Evolutionary conservation across 2,329 filamentous ascomycete species (phyloP), one percentile per base, ranked within the genome.

Genomic region (Calycina herbarum): DNA sequence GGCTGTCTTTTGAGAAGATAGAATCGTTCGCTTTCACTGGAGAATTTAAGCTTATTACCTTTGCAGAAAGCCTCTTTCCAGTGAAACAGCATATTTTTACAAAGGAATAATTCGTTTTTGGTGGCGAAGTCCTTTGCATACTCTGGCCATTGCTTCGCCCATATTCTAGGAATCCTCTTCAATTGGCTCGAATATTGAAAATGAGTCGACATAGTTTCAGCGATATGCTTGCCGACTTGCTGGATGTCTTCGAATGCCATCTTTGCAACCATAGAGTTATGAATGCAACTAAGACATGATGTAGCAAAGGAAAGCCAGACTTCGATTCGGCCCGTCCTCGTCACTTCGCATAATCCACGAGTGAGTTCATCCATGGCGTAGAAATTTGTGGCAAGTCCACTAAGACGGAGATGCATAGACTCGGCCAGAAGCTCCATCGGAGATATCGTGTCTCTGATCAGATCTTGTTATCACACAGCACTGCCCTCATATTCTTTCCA

Each of bases 301-400:
- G 62, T 3, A 64, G 64, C 68, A 45, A 70, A 70, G 3, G 64
- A n/a, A 20, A 70, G 62, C 68, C 64, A 69, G 6, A 68, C 27
- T 2, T 64, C 54, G 27, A 70, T 66, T 7, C 66, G 20, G 17
- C 63, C 63, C 15, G 64, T 64, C 5, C 59, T 5, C 10, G 3
- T 13, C 61, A 67, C 65, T 48, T 66, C n/a, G 1, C 11, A 13
- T 4, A 69, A 48, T 3, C 64, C 66, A 13, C 57, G 42, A 27
- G 58, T 69, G 7, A 69, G 38, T 31, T 67, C 64, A 42, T 68
- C 68, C 20, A 13, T 20, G 0, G 58, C 58, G 24, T 65, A 51
- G 5, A 65, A 31, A 1, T 40, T 15, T 11, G 7, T 35, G 33
- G 7, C 5, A 5, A 65, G n/a, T 2, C 63, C 61, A 20, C 20